Evolutionary conservation across 306 rosid species (phyloP), one percentile per base, ranked within the genome.

Genomic region (Glycyrrhiza uralensis): DNA sequence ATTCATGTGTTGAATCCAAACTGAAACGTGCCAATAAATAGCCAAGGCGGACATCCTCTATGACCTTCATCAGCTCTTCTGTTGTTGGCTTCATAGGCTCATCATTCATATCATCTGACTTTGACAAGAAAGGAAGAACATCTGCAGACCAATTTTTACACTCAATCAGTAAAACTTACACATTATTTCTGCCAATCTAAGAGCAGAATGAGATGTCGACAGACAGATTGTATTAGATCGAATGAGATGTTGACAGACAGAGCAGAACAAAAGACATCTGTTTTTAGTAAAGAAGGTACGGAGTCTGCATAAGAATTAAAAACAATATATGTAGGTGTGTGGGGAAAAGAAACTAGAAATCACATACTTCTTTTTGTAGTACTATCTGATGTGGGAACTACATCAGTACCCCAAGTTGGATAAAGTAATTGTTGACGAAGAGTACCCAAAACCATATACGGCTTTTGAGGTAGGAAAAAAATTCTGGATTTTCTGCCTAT

Each of bases 381-480:
- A 74, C 75, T 19, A 14, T 81, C 85, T 17, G 82, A 76, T 23
- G 64, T 51, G 64, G 87, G 47, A 80, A 78, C 69, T n/a, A 66
- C 76, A 44, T 87, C 86, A 4, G 86, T 84, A 1, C 85, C 81
- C 99, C 99, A 94, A 26, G 79, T 91, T 79, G 99, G 99, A 85
- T 94, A 94, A 39, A 94, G 93, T 51, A 94, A 78, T 60, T 91
- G 99, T 62, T 94, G 92, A 49, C 95, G 96, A 65, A 94, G 97
- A 49, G 95, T 81, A 62, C 97, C 99, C 87, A 94, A 78, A 71
- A 91, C 99, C 99, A 94, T 94, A 62, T 94, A 94, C 1, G 99
- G 99, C 73, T 92, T 91, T 82, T 94, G 99, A 38, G 99, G 99
- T 76, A 91, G 96, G 70, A 94, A 94, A 85, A 94, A 91, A 35